Conservation (phyloP, 2,329 filamentous ascomycete species). For the Fusarium buharicum region DNA sequence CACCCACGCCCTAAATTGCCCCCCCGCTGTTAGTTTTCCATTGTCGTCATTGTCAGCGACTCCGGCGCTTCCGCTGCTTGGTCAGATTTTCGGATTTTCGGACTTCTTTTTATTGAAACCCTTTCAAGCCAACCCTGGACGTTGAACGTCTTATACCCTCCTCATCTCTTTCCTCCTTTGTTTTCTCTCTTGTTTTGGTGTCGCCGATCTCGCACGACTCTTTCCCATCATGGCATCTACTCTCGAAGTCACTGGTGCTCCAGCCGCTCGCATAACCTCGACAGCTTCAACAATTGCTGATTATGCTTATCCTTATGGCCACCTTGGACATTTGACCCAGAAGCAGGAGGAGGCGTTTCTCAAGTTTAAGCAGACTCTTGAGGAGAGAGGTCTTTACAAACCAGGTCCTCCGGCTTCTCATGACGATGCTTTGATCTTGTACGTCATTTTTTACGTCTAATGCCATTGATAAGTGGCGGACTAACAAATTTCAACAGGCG, state of each 20-base stretch:
- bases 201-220: conserved; percentile 1
- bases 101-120: conserved; percentile 3
- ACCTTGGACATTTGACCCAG: conserved; percentile 78
- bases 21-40: conserved; percentile 25
- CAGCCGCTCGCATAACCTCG: conserved; percentile 46
- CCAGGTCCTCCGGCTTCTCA: conserved; percentile 69
- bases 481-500: conserved; percentile 65
- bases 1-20: conserved; percentile 25
- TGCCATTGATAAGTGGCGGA: conserved; percentile 9
- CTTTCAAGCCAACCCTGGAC: conserved; percentile 6
- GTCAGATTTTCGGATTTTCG: conserved; percentile 19
- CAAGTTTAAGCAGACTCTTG: conserved; percentile 76
- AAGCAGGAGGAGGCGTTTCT: conserved; percentile 74
- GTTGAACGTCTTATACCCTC: conserved; percentile 14
- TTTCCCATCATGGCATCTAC: conserved; percentile 45
- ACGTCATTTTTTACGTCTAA: conserved; percentile 47
- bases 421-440: conserved; percentile 79
- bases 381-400: conserved; percentile 72
- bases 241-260: conserved; percentile 37
- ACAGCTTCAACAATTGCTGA: conserved; percentile 49
- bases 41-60: conserved; percentile 32
- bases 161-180: not conserved
- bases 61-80: conserved; percentile 39
- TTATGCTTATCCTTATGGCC: conserved; percentile 76
- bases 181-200: not conserved